phyloP scores from a whole-genome alignment of 2,329 filamentous ascomycete species.

The Aspergillus spinulosporus region DNA sequence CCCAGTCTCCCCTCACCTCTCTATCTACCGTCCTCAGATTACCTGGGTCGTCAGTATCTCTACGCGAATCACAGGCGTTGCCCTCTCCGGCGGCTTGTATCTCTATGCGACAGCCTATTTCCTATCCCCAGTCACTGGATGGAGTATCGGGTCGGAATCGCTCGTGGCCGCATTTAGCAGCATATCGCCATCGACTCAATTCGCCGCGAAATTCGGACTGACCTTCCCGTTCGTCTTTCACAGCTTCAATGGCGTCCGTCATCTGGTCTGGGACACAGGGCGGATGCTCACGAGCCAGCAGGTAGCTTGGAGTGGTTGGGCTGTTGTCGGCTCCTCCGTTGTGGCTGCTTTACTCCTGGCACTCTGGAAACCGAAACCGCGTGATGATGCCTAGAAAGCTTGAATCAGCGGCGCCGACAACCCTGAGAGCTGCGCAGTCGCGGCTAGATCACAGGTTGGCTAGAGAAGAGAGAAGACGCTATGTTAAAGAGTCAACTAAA shows the following conservation, averaged over 20 bases:
- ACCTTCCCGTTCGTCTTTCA: conserved; percentile 66
- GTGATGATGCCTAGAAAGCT: background rate
- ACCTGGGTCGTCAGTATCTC: conserved; percentile 72
- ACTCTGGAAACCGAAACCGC: background rate
- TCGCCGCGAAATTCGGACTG: too few species aligned
- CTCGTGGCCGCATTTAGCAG: too few species aligned
- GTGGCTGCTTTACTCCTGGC: background rate
- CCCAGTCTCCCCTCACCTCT: conserved; percentile 43
- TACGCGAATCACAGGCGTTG: conserved; percentile 75
- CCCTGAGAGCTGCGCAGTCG: too few species aligned
- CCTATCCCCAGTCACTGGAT: too few species aligned
- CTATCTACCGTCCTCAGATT: conserved; percentile 78
- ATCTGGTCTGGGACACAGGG: conserved; percentile 47
- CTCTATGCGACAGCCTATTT: conserved; percentile 58
- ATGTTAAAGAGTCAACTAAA: too few species aligned
- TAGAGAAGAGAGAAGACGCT: too few species aligned
- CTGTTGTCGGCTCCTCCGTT: background rate
- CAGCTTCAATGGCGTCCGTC: conserved; percentile 63
- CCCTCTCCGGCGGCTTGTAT: conserved; percentile 71
- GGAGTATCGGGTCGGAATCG: conserved; percentile 26
- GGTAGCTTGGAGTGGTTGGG: background rate
- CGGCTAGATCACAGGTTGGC: too few species aligned
- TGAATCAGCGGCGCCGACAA: too few species aligned
- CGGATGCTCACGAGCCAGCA: background rate
- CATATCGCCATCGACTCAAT: too few species aligned